Evolutionary conservation across 2,329 filamentous ascomycete genomes (phyloP).

Genomic region (Fusarium succisae): DNA sequence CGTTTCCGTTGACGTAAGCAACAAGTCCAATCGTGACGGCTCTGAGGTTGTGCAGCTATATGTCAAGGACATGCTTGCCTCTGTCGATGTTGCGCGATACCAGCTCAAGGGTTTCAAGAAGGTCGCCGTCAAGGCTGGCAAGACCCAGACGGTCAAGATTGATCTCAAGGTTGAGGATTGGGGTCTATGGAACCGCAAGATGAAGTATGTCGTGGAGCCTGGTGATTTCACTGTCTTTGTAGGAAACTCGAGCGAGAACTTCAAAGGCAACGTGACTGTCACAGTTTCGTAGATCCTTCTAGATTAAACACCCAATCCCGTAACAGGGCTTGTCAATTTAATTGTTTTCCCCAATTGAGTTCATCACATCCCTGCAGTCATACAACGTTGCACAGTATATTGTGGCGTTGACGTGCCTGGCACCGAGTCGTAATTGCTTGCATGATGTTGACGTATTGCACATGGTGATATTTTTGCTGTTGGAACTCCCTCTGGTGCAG

Average conservation of each 20-base stretch:
- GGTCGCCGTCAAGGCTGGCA: constrained; percentile 67
- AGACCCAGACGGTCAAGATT: constrained; percentile 63
- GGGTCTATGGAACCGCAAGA: constrained; percentile 66
- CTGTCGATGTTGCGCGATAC: constrained; percentile 71
- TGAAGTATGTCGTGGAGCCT: constrained; percentile 79
- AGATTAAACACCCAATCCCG: neutral
- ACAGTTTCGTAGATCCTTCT: constrained; percentile 51
- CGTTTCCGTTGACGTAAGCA: constrained; percentile 69
- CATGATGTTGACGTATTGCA: neutral
- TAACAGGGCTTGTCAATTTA: neutral
- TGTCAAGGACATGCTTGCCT: constrained; percentile 68
- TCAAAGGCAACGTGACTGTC: constrained; percentile 65
- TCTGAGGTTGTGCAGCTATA: constrained; percentile 76
- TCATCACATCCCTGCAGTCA: neutral
- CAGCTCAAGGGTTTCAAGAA: constrained; percentile 75
- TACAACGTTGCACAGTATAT: neutral
- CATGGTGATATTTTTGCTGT: neutral
- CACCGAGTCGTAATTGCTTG: neutral
- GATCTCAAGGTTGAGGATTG: constrained; percentile 65
- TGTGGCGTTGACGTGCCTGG: neutral
- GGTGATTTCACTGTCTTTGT: constrained; percentile 72
- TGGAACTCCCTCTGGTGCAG: neutral
- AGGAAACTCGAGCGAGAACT: constrained; percentile 67
- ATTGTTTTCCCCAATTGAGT: neutral
- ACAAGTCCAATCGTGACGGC: constrained; percentile 65